Evolutionary conservation across 139 green algal genomes (phyloP).

Genomic region (Coccomyxa sp.): DNA sequence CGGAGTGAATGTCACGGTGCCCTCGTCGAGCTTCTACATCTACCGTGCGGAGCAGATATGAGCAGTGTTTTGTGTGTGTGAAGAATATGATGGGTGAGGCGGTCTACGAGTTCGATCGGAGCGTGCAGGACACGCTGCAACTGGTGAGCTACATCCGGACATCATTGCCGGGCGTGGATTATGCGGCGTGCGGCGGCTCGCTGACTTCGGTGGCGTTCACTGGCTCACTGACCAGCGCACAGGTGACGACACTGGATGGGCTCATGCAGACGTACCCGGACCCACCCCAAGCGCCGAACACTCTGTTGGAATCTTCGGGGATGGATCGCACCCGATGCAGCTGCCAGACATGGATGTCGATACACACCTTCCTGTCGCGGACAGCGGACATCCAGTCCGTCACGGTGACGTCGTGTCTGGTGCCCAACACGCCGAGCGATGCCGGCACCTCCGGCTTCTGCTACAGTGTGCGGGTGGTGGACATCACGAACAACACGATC

Average conservation of each 20-base stretch:
- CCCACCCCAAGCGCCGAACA: background rate
- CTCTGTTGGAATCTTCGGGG: background rate
- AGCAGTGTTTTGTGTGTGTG: background rate
- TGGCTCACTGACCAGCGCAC: background rate
- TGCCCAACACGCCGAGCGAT: background rate
- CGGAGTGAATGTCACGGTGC: background rate
- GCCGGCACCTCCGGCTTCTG: background rate
- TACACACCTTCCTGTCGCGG: background rate
- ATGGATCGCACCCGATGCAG: background rate
- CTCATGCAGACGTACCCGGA: background rate
- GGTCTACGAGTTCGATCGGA: background rate
- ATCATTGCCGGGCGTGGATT: background rate
- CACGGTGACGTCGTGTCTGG: background rate
- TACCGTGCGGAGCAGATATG: background rate
- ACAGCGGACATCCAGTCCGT: background rate
- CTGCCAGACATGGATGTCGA: background rate
- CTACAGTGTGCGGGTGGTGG: background rate
- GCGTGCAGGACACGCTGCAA: background rate
- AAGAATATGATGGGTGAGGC: conserved; percentile 1
- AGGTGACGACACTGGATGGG: background rate
- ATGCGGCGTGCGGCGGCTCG: background rate
- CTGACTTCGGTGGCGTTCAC: background rate
- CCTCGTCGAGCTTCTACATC: background rate
- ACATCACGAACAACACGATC: background rate
- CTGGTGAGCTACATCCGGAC: background rate